Conservation (phyloP, 2,329 filamentous ascomycete genomes). For the Venturia effusa region DNA sequence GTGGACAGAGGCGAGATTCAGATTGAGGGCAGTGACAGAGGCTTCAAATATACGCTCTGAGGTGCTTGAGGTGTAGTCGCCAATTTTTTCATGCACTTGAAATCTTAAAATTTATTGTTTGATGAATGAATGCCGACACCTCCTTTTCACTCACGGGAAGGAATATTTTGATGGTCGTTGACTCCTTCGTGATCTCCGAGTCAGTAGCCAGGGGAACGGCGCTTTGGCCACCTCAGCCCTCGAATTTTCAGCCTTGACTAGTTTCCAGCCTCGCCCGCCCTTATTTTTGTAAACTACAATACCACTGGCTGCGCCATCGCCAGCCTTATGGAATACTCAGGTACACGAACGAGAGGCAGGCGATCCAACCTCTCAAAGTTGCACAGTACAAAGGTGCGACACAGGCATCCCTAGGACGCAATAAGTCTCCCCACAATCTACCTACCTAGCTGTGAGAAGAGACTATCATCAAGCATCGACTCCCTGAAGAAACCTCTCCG, state of each 20-base stretch:
- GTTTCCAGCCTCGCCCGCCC: background rate
- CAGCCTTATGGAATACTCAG: conserved; percentile 15
- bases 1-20: conserved; percentile 31
- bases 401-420: background rate
- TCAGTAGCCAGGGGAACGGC: background rate
- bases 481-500: too few relatives aligned
- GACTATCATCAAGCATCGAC: background rate
- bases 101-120: background rate
- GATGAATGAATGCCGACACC: background rate
- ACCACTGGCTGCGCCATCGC: conserved; percentile 20
- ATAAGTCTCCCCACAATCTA: background rate
- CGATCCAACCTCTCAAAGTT: background rate
- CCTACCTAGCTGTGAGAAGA: background rate
- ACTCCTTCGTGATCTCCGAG: too few relatives aligned
- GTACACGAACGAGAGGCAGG: background rate
- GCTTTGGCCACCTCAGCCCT: background rate
- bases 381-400: background rate
- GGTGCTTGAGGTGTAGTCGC: too few relatives aligned
- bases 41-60: conserved; percentile 11
- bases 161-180: too few relatives aligned
- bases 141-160: too few relatives aligned
- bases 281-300: conserved; percentile 18
- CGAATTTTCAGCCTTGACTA: background rate
- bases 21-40: conserved; percentile 22
- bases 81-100: too few relatives aligned